Evolutionary conservation across 345 rosid species (phyloP).

Genomic region (Euphorbia pulcherrima): DNA sequence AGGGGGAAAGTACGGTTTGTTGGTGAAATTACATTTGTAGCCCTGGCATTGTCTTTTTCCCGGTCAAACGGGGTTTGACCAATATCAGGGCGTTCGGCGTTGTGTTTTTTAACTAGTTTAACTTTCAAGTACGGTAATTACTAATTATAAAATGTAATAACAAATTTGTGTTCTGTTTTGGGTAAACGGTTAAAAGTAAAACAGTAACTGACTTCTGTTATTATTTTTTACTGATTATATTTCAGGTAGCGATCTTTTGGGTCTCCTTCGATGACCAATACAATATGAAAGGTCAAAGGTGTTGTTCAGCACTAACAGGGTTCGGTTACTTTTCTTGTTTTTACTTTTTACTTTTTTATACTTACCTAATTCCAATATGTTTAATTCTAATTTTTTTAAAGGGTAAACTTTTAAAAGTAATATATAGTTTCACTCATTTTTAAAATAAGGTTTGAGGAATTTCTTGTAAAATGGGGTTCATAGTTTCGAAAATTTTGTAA

Average conservation of each 20-base stretch:
- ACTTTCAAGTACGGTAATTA: not conserved
- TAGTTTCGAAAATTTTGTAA: too few relatives aligned
- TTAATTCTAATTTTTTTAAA: too few relatives aligned
- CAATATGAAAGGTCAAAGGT: slow-evolving; percentile 35
- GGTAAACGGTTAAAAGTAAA: slow-evolving; percentile 37
- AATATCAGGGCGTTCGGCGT: slow-evolving; percentile 19
- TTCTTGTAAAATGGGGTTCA: too few relatives aligned
- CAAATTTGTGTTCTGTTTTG: slow-evolving; percentile 22
- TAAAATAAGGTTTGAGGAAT: too few relatives aligned
- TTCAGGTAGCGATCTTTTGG: slow-evolving; percentile 28
- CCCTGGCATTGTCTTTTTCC: slow-evolving; percentile 29
- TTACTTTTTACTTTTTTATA: too few relatives aligned
- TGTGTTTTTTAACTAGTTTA: not conserved
- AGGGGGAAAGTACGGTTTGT: not conserved
- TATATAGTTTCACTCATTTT: too few relatives aligned
- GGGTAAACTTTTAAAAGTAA: too few relatives aligned
- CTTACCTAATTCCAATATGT: too few relatives aligned
- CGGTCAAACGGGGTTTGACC: slow-evolving; percentile 61
- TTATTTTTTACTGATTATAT: slow-evolving; percentile 17
- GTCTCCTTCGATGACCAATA: slow-evolving; percentile 22
- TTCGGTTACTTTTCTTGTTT: slow-evolving; percentile 36
- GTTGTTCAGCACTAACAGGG: slow-evolving; percentile 32
- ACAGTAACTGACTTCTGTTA: slow-evolving; percentile 42
- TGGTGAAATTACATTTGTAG: slow-evolving; percentile 22
- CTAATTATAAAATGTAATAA: too few relatives aligned